Conservation (phyloP, 352 stramenopile genomes). For the Pythium utonaiense region DNA sequence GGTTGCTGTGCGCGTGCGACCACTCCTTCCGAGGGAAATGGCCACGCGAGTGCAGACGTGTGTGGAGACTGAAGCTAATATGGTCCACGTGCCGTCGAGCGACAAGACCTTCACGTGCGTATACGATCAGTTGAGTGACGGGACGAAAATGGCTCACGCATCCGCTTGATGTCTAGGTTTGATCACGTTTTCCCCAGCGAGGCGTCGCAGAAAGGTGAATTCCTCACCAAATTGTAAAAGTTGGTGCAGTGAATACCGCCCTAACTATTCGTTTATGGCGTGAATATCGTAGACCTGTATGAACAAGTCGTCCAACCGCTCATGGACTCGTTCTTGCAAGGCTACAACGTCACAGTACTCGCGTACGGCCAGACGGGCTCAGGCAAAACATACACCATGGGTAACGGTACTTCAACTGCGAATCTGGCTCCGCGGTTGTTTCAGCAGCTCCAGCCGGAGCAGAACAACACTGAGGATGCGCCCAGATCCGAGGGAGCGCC, state of each 20-base stretch:
- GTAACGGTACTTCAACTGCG: constrained; percentile 46
- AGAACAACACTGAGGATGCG: constrained; percentile 4
- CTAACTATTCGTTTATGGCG: too few relatives aligned
- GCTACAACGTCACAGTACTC: constrained; percentile 88
- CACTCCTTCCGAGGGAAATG: constrained; percentile 75
- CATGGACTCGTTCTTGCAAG: constrained; percentile 81
- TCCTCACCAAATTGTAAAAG: not conserved
- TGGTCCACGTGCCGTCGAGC: constrained; percentile 34
- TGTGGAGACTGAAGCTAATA: constrained; percentile 35
- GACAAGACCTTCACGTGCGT: constrained; percentile 70
- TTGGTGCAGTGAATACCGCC: not conserved
- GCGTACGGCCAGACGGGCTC: constrained; percentile 85
- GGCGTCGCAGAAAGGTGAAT: constrained; percentile 45
- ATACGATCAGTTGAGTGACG: not conserved
- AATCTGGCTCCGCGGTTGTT: constrained; percentile 40
- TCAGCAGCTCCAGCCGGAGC: constrained; percentile 9
- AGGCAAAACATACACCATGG: constrained; percentile 86
- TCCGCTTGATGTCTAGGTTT: constrained; percentile 38
- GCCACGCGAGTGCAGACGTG: constrained; percentile 41
- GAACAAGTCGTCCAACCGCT: constrained; percentile 68
- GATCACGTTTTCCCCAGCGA: constrained; percentile 74
- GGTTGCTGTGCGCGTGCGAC: constrained; percentile 76
- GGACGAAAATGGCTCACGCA: not conserved
- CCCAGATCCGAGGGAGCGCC: constrained; percentile 9
- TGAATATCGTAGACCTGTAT: constrained; percentile 46